Base-by-base conservation (phyloP, 306 rosid genomes). In the Vigna reflexopilosa region DNA sequence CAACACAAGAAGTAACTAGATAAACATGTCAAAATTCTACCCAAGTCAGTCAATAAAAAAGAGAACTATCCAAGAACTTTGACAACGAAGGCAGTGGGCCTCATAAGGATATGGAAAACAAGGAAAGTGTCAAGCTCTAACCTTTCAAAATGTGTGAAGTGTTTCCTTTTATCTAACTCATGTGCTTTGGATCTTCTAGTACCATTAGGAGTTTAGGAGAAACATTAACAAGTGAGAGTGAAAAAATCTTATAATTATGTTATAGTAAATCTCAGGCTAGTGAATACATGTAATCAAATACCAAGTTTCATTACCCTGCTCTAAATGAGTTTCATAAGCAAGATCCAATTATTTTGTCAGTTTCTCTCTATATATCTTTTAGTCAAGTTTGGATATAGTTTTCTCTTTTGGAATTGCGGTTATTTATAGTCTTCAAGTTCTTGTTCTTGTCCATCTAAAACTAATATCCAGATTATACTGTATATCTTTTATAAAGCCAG, bases 101-200 rank as follows among this genome's bases (percentile, higher is more conserved):
- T 73, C 30, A 38, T 55, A 73, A 2, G 15, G 70, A 45, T 57
- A 76, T 3, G 87, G 49, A 84, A 42, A 58, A 81, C 83, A 83
- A 85, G 87, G 74, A 65, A 81, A 74, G 77, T 76, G 6, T 83
- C 89, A 6, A 80, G 62, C 48, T 73, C 81, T 44, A 87, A 83
- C 40, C 80, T 86, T 14, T 76, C 84, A 0, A 85, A 90, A 83
- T 83, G 87, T n/a, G 90, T 17, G 56, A 86, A 93, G 78, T 87
- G 92, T 19, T 87, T 84, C 67, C 96, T 87, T 87, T 85, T 87
- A 85, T 90, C 88, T 77, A 72, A 83, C 67, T 83, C 77, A 52
- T 19, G 68, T 36, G 63, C 19, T 57, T 58, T 26, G 57, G 80
- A 75, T 75, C 40, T 50, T 34, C 40, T 67, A 26, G 38, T 19